Conservation (phyloP, 208 protist species). For the Zelonia costaricensis region DNA sequence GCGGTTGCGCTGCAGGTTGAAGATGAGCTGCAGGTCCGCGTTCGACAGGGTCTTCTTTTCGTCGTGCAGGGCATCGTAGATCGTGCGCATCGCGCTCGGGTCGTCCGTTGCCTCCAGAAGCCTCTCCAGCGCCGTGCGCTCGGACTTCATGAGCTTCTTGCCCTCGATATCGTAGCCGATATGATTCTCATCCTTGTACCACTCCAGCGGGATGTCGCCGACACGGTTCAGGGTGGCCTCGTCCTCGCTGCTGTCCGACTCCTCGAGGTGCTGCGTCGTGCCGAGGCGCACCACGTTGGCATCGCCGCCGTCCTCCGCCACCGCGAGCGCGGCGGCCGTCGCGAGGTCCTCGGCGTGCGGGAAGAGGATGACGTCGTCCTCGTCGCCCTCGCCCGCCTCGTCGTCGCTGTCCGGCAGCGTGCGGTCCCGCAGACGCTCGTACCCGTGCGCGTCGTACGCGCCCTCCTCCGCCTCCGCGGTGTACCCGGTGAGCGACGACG, state of each 20-base stretch:
- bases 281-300: conserved; percentile 65
- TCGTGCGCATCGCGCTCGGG: conserved; percentile 90
- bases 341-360: conserved; percentile 76
- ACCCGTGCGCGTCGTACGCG: conserved; percentile 22
- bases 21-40: conserved; percentile 92
- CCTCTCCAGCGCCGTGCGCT: conserved; percentile 85
- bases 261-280: conserved; percentile 72
- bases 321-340: neutral
- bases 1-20: conserved; percentile 93
- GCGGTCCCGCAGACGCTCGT: conserved; percentile 59
- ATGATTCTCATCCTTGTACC: conserved; percentile 95
- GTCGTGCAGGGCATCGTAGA: conserved; percentile 91
- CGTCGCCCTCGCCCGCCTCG: conserved; percentile 23
- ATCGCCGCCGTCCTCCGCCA: conserved; percentile 10
- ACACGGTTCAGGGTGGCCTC: conserved; percentile 90
- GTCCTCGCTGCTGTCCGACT: conserved; percentile 91
- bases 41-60: conserved; percentile 89
- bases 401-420: conserved; percentile 71
- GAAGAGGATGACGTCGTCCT: conserved; percentile 75
- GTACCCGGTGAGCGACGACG: neutral
- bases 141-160: conserved; percentile 88
- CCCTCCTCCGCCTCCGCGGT: neutral
- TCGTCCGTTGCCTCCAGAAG: conserved; percentile 93
- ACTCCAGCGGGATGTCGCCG: conserved; percentile 94
- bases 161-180: conserved; percentile 94